Conservation (phyloP, 768 basidiomycete species). For the Mycena vitilis region DNA sequence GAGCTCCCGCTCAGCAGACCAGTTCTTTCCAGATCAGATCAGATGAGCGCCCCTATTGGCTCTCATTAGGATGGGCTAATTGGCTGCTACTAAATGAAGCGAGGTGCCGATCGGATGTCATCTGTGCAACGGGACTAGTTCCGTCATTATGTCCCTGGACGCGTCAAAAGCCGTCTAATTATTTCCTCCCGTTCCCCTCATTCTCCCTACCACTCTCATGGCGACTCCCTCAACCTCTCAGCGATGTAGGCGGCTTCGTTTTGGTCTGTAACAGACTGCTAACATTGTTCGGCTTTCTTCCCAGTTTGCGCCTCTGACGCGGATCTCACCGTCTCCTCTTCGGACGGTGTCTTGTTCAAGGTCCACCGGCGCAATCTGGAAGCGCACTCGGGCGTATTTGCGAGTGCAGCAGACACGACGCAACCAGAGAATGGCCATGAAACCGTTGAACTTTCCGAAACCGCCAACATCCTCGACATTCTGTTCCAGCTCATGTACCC, state of each 20-base stretch:
- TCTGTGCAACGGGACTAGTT: too few relatives aligned
- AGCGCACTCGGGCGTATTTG: constrained; percentile 31
- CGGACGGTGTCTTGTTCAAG: constrained; percentile 33
- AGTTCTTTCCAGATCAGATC: neutral
- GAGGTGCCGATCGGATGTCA: too few relatives aligned
- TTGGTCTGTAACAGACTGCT: too few relatives aligned
- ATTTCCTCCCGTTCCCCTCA: neutral
- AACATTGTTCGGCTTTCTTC: neutral
- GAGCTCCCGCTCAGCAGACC: too few relatives aligned
- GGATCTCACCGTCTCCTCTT: constrained; percentile 28
- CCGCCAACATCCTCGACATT: constrained; percentile 36
- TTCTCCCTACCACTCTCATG: neutral
- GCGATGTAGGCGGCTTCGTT: neutral
- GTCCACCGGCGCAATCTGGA: constrained; percentile 28
- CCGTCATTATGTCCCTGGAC: too few relatives aligned
- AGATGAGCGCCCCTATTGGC: neutral
- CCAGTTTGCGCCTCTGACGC: constrained; percentile 28
- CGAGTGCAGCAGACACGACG: constrained; percentile 9
- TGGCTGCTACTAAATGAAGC: too few relatives aligned
- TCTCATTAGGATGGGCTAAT: neutral
- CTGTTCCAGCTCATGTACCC: constrained; percentile 40
- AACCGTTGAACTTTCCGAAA: constrained; percentile 31
- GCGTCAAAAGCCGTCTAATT: too few relatives aligned
- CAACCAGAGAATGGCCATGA: constrained; percentile 16
- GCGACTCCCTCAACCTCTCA: neutral